Conservation (phyloP, 306 rosid genomes). For the Calophaca sinica region DNA sequence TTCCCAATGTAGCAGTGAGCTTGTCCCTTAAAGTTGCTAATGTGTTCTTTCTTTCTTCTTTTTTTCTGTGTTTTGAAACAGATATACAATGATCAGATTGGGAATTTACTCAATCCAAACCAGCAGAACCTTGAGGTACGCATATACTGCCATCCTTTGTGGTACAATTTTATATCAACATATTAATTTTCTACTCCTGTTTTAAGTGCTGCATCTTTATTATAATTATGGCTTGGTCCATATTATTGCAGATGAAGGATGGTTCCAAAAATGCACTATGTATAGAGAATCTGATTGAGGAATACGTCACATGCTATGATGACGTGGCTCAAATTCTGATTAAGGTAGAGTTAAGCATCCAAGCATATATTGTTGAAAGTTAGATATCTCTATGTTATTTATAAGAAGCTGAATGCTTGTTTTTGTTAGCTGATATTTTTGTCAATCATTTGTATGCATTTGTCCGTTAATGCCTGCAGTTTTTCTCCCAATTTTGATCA, state of each 20-base stretch:
- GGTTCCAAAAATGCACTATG: slow-evolving; percentile 67
- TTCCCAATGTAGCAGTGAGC: neutral
- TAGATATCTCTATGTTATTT: too few relatives aligned
- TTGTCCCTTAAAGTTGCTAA: slow-evolving; percentile 14
- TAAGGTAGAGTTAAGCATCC: slow-evolving; percentile 62
- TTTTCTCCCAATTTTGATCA: neutral
- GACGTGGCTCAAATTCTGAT: slow-evolving; percentile 84
- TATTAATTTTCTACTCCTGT: slow-evolving; percentile 12
- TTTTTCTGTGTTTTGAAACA: slow-evolving; percentile 30
- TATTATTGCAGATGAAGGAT: slow-evolving; percentile 73
- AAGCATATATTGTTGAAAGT: neutral
- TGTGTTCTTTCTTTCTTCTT: neutral
- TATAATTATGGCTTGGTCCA: slow-evolving; percentile 31
- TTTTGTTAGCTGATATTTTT: slow-evolving; percentile 30
- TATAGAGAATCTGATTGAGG: slow-evolving; percentile 91
- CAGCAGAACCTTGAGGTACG: slow-evolving; percentile 83
- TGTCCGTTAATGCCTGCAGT: neutral
- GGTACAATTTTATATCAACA: slow-evolving; percentile 5
- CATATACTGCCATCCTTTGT: slow-evolving; percentile 19
- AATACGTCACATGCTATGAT: slow-evolving; percentile 82
- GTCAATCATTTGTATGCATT: neutral
- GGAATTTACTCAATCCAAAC: slow-evolving; percentile 56
- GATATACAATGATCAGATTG: slow-evolving; percentile 50
- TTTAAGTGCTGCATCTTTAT: slow-evolving; percentile 29
- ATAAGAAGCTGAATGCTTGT: slow-evolving; percentile 22